phyloP scores from a whole-genome alignment of 73 alveolate species.

The Diophrys sp. region DNA sequence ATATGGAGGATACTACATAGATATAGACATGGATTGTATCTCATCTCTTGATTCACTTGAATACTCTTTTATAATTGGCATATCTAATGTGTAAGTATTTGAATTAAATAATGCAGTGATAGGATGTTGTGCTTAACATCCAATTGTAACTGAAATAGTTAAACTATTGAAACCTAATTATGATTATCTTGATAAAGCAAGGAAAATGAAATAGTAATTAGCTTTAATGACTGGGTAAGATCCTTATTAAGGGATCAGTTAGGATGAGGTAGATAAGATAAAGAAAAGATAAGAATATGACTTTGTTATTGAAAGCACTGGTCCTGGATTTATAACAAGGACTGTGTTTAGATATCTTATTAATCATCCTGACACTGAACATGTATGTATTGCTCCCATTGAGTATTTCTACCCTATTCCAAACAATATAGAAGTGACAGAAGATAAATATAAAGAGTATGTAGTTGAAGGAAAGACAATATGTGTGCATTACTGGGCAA shows the following conservation, averaged over 20 bases:
- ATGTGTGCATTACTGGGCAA: not conserved
- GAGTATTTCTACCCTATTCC: conserved; percentile 26
- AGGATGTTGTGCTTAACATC: conserved; percentile 8
- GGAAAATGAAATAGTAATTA: not conserved
- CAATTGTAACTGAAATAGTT: conserved; percentile 2
- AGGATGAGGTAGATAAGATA: not conserved
- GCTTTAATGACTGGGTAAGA: not conserved
- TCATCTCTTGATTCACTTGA: not conserved
- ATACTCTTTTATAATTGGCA: conserved; percentile 14
- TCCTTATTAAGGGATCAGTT: not conserved
- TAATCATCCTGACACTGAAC: too few species aligned
- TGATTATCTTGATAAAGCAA: not conserved
- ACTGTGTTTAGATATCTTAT: not conserved
- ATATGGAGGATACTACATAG: conserved; percentile 22
- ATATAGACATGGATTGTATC: conserved; percentile 23
- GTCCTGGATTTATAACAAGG: conserved; percentile 39
- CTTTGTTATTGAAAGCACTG: conserved; percentile 5
- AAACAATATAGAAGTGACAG: not conserved
- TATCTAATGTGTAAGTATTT: conserved; percentile 19
- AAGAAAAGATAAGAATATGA: not conserved
- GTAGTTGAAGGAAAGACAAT: not conserved
- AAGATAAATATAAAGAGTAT: not conserved
- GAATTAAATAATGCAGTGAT: conserved; percentile 33
- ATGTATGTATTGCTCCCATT: too few species aligned
- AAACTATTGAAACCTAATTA: not conserved